Base-by-base conservation (phyloP, 2,329 filamentous ascomycete species). In the Aphanocladium album region DNA sequence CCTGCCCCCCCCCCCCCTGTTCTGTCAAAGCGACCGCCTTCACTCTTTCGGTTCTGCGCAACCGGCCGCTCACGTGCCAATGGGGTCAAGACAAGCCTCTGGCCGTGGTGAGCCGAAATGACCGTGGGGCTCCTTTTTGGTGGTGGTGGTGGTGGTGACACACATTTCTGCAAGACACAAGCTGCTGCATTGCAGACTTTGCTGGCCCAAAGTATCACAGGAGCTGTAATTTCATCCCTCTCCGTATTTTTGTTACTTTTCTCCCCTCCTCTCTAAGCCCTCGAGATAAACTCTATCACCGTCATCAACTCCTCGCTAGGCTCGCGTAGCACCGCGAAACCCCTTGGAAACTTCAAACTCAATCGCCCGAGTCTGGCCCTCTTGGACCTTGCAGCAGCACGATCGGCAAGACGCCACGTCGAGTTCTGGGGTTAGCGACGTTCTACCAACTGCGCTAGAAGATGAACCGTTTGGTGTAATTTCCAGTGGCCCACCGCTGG, bases 181-280 rank as follows among this genome's bases (percentile, higher is more conserved):
- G 56, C 56, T 58, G 56, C 56, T 58, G 56, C 56, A 58, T 58
- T 45, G 56, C 56, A 58, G 46, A 33, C 14, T 58, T 43, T 43
- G 56, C 55, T 50, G 55, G 43, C 52, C 39, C 45, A 57, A 39
- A 14, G 54, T 39, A 49, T 49, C 45, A 57, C 54, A 49, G 4
- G 33, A 33, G 30, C 5, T 39, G 45, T 39, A 27, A 57, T 30
- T 37, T 49, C 54, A 9, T 30, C 19, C 46, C 14, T 27, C 19
- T 39, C 49, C 54, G 30, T 39, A 30, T 49, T 21, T 6, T 23
- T n/a, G n/a, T n/a, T n/a, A n/a, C n/a, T n/a, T 17, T 35, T 19
- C 46, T 14, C 16, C 23, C 41, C 35, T 30, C 33, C 9, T 19
- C 11, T 25, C 14, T 19, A 14, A 8, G 3, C 5, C 11, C 11